Percentiles rank a stretch among this genome's conserved stretches.
Conservation (phyloP, 306 rosid genomes). For the Vachellia collinsii region DNA sequence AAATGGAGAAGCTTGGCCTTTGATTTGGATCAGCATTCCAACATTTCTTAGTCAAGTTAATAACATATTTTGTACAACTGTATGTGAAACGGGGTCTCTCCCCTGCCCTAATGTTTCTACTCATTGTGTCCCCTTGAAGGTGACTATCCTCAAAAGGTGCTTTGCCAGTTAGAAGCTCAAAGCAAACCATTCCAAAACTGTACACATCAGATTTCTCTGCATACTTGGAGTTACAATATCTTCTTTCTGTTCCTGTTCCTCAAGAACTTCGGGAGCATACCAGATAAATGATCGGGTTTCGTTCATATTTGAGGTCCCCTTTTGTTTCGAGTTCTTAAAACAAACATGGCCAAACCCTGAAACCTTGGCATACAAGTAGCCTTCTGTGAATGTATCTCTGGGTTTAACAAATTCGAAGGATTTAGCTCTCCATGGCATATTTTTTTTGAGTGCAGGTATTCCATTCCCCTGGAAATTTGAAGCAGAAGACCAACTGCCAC, state of each 20-base stretch:
- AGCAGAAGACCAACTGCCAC: slow-evolving; percentile 85
- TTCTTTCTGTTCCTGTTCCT: slow-evolving; percentile 71
- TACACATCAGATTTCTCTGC: slow-evolving; percentile 87
- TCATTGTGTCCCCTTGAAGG: slow-evolving; percentile 97
- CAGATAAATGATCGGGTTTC: slow-evolving; percentile 70
- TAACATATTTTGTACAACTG: slow-evolving; percentile 66
- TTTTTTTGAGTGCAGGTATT: slow-evolving; percentile 77
- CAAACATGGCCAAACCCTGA: slow-evolving; percentile 68
- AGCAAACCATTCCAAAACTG: slow-evolving; percentile 97
- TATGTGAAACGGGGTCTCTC: slow-evolving; percentile 88
- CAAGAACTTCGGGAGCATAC: slow-evolving; percentile 91
- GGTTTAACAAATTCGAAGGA: slow-evolving; percentile 72
- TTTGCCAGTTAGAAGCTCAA: slow-evolving; percentile 87
- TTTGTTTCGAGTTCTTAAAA: slow-evolving; percentile 45
- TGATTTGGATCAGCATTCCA: slow-evolving; percentile 85
- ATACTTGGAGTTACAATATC: slow-evolving; percentile 46
- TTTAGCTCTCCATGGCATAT: slow-evolving; percentile 78
- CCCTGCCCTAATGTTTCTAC: slow-evolving; percentile 88
- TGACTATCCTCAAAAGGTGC: slow-evolving; percentile 97
- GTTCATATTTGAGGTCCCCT: slow-evolving; percentile 58
- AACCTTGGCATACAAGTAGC: slow-evolving; percentile 71
- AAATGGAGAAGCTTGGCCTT: slow-evolving; percentile 83
- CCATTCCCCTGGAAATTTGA: slow-evolving; percentile 93
- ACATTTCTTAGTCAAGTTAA: slow-evolving; percentile 85
- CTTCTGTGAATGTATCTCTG: slow-evolving; percentile 65